Base-by-base conservation (phyloP, 73 alveolate species). In the Paramecium bursaria region DNA sequence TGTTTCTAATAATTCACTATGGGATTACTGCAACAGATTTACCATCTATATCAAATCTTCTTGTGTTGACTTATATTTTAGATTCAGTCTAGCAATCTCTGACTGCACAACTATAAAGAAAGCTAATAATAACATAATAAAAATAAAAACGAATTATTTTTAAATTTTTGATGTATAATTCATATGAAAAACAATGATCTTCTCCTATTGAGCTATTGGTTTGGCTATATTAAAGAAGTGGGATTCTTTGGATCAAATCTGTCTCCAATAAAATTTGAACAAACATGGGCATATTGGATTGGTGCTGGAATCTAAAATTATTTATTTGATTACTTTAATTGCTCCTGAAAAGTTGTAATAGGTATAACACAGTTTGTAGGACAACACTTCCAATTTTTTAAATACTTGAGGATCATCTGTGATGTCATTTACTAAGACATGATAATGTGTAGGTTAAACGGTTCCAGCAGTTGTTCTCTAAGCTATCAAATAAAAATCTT, bases 311-410 rank as follows among this genome's bases (percentile, higher is more conserved):
- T 75, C 75, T 57, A 57, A 10, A 30, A 27, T 26, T 26, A 27
- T 3, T 1, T 13, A 23, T 25, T 13, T 2, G 14, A 57, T 57
- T 57, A 90, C 96, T 88, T 95, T 92, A 48, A 95, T 91, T 15
- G 98, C 93, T 6, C 99, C 98, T 55, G 93, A 90, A 92, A 95
- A 95, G 88, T 95, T 95, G 90, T 96, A 94, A 87, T 95, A 95
- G 91, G 94, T 90, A 90, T 87, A 95, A 50, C 98, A 94, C 44
- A 94, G 90, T 23, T 95, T 92, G 88, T 91, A 95, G 53, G 97
- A 87, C 4, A 95, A 88, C 6, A 47, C 55, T 26, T 75, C 30
- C 14, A 75, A 61, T 55, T 87, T 93, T 92, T 91, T 94, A 48
- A 92, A 75, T 50, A 87, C 90, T 53, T 95, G 92, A 29, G 94